Percentiles rank a stretch among this genome's conserved stretches.
Conservation (phyloP, 257 asterid species). For the Salvia splendens region DNA sequence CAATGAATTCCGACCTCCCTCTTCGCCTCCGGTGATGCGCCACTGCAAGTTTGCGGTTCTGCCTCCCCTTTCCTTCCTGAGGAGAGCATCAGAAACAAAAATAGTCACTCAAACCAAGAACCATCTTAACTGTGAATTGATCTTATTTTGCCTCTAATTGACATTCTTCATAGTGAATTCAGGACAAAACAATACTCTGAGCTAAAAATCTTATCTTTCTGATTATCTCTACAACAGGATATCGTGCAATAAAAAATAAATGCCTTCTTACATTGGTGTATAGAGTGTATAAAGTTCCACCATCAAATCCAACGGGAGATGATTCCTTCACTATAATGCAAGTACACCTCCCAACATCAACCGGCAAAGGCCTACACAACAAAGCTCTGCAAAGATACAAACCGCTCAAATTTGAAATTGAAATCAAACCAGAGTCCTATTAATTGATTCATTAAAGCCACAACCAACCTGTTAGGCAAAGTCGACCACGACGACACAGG, state of each 20-base stretch:
- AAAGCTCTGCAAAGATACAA: conserved; percentile 52
- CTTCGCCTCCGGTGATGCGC: conserved; percentile 66
- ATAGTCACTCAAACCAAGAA: too few species aligned
- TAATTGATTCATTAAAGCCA: neutral
- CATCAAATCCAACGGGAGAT: conserved; percentile 56
- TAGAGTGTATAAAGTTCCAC: conserved; percentile 71
- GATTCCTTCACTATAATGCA: conserved; percentile 88
- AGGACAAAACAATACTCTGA: too few species aligned
- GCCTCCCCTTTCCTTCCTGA: conserved; percentile 94
- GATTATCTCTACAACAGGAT: too few species aligned
- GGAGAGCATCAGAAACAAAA: neutral
- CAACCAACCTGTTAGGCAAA: conserved; percentile 66
- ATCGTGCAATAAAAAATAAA: too few species aligned
- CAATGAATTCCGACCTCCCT: conserved; percentile 79
- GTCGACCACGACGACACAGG: conserved; percentile 97
- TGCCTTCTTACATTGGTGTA: conserved; percentile 68
- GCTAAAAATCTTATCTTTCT: too few species aligned
- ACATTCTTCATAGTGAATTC: too few species aligned
- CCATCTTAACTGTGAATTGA: too few species aligned
- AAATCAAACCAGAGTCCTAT: neutral
- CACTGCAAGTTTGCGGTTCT: conserved; percentile 82
- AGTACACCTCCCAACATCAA: conserved; percentile 84
- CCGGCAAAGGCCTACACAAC: conserved; percentile 84
- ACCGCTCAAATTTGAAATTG: neutral
- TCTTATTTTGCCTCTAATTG: too few species aligned